Evolutionary conservation across 2,329 filamentous ascomycete species (phyloP).

Genomic region (Diplodia sapinea): DNA sequence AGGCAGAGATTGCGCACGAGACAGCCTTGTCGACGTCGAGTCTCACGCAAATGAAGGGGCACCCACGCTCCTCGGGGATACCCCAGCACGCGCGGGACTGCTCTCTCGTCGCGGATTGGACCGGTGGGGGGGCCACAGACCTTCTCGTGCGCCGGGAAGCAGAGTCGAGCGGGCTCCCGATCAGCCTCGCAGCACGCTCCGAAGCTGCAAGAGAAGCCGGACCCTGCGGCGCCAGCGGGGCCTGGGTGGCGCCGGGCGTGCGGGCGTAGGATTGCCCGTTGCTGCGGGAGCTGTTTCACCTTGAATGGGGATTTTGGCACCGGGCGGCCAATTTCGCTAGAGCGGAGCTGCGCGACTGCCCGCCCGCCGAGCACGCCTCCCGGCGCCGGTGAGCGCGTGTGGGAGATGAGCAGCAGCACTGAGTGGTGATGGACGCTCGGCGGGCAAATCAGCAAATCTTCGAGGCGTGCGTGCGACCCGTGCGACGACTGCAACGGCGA

Average conservation of each 20-base stretch:
- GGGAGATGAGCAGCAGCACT: constrained; percentile 7
- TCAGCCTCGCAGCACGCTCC: constrained; percentile 23
- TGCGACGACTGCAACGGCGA: not conserved
- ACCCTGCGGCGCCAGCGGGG: constrained; percentile 5
- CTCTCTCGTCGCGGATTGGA: constrained; percentile 2
- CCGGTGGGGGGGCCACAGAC: constrained; percentile 2
- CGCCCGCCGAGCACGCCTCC: constrained; percentile 2
- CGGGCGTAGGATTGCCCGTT: constrained; percentile 16
- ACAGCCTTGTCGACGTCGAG: constrained; percentile 29
- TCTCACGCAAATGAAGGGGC: constrained; percentile 32
- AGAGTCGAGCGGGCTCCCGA: not conserved
- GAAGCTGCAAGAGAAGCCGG: constrained; percentile 26
- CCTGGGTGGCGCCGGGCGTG: constrained; percentile 13
- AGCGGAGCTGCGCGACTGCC: constrained; percentile 8
- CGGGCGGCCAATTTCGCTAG: constrained; percentile 26
- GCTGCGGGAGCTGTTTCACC: constrained; percentile 27
- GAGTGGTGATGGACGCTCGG: constrained; percentile 9
- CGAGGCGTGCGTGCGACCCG: not conserved
- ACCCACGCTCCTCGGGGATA: constrained; percentile 25
- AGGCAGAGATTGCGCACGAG: constrained; percentile 25
- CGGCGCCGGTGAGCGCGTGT: constrained; percentile 12
- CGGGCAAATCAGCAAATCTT: constrained; percentile 24
- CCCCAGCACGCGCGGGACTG: constrained; percentile 21
- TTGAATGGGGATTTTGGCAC: constrained; percentile 22
- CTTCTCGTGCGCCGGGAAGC: constrained; percentile 14